Percentiles rank a stretch among this genome's conserved stretches.
Evolutionary conservation across 1,284 basidiomycete species (phyloP).

Genomic region (Fomitopsis schrenkii): DNA sequence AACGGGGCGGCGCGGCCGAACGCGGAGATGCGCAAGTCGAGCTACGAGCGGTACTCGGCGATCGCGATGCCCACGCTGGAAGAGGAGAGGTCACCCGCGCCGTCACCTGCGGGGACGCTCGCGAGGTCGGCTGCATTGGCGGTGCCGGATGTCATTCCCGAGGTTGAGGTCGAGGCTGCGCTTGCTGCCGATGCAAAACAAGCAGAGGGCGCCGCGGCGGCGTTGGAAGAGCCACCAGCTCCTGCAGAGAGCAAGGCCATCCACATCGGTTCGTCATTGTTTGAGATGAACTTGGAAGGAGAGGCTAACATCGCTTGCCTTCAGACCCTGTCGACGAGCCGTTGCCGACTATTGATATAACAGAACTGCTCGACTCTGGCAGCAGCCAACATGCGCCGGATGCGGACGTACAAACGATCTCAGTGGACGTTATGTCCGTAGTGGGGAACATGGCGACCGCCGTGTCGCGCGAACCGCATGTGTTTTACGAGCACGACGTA

Average conservation of each 20-base stretch:
- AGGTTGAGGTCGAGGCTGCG: not conserved
- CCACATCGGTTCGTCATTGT: slow-evolving; percentile 7
- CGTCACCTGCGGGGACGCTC: slow-evolving; percentile 52
- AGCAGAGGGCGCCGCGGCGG: not conserved
- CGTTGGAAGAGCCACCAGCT: not conserved
- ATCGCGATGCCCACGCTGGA: slow-evolving; percentile 58
- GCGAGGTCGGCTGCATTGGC: slow-evolving; percentile 28
- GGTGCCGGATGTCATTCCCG: not conserved
- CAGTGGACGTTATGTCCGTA: slow-evolving; percentile 65
- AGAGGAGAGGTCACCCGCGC: slow-evolving; percentile 62
- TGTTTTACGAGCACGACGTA: slow-evolving; percentile 72
- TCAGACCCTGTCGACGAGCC: slow-evolving; percentile 40
- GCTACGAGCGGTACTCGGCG: slow-evolving; percentile 60
- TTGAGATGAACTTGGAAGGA: not conserved
- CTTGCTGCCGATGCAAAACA: not conserved
- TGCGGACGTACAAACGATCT: slow-evolving; percentile 50
- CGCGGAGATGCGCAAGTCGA: slow-evolving; percentile 58
- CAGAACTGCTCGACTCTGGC: slow-evolving; percentile 34
- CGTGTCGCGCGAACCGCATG: slow-evolving; percentile 37
- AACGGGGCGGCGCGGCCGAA: slow-evolving; percentile 7
- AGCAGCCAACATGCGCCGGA: slow-evolving; percentile 26
- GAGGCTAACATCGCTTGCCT: not conserved
- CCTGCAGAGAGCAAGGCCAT: not conserved
- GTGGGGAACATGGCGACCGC: slow-evolving; percentile 43
- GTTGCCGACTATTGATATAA: slow-evolving; percentile 48